phyloP scores from a whole-genome alignment of 2,329 filamentous ascomycete species.

The Xylariaceae sp. region DNA sequence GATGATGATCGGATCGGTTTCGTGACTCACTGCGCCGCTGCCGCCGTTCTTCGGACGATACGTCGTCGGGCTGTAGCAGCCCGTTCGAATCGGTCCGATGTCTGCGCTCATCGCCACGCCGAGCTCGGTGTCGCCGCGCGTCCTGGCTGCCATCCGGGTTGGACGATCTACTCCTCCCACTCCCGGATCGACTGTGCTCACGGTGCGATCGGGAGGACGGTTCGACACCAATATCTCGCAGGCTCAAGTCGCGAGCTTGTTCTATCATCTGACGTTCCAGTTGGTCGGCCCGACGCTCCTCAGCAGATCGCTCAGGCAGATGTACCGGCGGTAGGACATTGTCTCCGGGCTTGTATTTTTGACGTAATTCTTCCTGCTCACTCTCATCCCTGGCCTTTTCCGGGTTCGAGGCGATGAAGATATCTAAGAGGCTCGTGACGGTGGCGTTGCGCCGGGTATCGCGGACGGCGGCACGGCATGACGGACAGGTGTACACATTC shows the following conservation, averaged over 20 bases:
- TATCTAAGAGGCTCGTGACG: constrained; percentile 82
- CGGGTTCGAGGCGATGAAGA: constrained; percentile 77
- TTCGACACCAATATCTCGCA: constrained; percentile 59
- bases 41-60: constrained; percentile 31
- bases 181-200: constrained; percentile 29
- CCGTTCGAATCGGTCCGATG: constrained; percentile 31
- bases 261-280: constrained; percentile 66
- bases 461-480: constrained; percentile 81
- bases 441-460: constrained; percentile 87
- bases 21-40: constrained; percentile 41
- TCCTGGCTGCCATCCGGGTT: constrained; percentile 27
- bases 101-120: constrained; percentile 28
- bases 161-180: constrained; percentile 29
- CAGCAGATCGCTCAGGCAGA: constrained; percentile 44
- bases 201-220: constrained; percentile 27
- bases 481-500: constrained; percentile 76
- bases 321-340: constrained; percentile 64
- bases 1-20: constrained; percentile 38
- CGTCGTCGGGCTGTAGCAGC: constrained; percentile 34
- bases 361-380: constrained; percentile 72
- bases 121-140: constrained; percentile 22
- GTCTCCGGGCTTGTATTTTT: constrained; percentile 76
- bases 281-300: constrained; percentile 52
- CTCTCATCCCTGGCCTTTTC: constrained; percentile 61
- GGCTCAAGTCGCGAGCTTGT: constrained; percentile 66